Percentiles rank a stretch among this genome's conserved stretches.
Conservation (phyloP, 2,329 filamentous ascomycete genomes). For the Botrytis medusae region DNA sequence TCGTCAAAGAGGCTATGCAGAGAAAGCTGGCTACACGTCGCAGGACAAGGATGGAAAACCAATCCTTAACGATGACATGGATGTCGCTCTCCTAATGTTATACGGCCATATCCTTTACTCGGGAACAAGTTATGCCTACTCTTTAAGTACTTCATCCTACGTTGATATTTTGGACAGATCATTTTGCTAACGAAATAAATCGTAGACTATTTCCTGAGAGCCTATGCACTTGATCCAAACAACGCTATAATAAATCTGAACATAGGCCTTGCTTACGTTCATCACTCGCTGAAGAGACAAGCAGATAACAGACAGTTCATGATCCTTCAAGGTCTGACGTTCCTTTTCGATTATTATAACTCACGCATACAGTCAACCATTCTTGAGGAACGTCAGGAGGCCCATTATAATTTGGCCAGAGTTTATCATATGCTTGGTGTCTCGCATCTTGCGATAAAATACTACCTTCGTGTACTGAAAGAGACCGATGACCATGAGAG, state of each 20-base stretch:
- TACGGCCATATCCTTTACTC: slow-evolving; percentile 89
- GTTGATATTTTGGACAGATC: neutral
- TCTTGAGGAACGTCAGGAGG: slow-evolving; percentile 63
- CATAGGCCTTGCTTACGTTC: slow-evolving; percentile 81
- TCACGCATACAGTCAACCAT: slow-evolving; percentile 46
- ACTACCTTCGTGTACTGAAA: slow-evolving; percentile 58
- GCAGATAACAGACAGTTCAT: slow-evolving; percentile 87
- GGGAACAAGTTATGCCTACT: slow-evolving; percentile 78
- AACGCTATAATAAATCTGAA: slow-evolving; percentile 80
- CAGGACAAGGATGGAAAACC: slow-evolving; percentile 40
- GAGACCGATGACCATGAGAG: slow-evolving; percentile 37
- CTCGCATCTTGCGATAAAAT: slow-evolving; percentile 67
- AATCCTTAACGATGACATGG: slow-evolving; percentile 49
- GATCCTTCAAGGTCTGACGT: slow-evolving; percentile 80
- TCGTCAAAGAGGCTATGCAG: slow-evolving; percentile 46
- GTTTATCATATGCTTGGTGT: slow-evolving; percentile 76
- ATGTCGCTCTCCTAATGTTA: slow-evolving; percentile 79
- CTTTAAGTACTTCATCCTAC: slow-evolving; percentile 58
- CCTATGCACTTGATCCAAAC: slow-evolving; percentile 68
- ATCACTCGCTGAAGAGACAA: slow-evolving; percentile 86
- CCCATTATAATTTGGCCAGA: slow-evolving; percentile 77
- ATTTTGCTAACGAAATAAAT: slow-evolving; percentile 5
- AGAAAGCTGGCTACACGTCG: slow-evolving; percentile 44
- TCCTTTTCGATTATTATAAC: slow-evolving; percentile 73
- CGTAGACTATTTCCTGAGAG: slow-evolving; percentile 79